Conservation (phyloP, 106 monocot species). For the Allium fistulosum region DNA sequence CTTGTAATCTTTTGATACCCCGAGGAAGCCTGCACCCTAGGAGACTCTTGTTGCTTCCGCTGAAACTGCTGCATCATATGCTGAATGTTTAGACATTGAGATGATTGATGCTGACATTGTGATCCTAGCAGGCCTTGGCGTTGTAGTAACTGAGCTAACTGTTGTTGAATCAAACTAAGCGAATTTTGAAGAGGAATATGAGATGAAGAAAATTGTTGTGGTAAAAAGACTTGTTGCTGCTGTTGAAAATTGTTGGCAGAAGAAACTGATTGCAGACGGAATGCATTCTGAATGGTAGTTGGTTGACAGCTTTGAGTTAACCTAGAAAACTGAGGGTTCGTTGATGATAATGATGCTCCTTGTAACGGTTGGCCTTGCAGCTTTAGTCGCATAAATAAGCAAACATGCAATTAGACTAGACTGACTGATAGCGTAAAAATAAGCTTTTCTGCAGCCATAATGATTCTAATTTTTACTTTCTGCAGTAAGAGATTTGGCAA, state of each 20-base stretch:
- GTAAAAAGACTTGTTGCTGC: slow-evolving; percentile 27
- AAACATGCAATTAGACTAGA: too few species aligned
- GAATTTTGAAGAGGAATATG: slow-evolving; percentile 31
- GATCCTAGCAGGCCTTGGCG: slow-evolving; percentile 40
- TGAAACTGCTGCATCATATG: slow-evolving; percentile 37
- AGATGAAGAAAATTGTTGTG: slow-evolving; percentile 43
- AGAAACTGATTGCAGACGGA: slow-evolving; percentile 43
- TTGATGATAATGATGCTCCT: slow-evolving; percentile 51
- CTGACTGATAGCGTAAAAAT: too few species aligned
- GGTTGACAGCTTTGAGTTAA: slow-evolving; percentile 73
- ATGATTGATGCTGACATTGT: slow-evolving; percentile 34
- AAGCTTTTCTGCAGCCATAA: too few species aligned
- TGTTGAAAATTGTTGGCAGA: slow-evolving; percentile 33
- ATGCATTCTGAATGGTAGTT: slow-evolving; percentile 35
- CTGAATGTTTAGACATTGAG: slow-evolving; percentile 7
- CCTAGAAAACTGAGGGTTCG: slow-evolving; percentile 63
- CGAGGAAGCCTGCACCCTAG: slow-evolving; percentile 33
- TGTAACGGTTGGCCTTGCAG: slow-evolving; percentile 48
- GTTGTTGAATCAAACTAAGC: slow-evolving; percentile 44
- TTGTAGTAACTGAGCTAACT: slow-evolving; percentile 57
- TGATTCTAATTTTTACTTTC: too few species aligned
- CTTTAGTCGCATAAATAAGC: slow-evolving; percentile 31
- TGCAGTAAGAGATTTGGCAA: too few species aligned
- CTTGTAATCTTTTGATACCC: slow-evolving; percentile 35
- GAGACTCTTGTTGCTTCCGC: slow-evolving; percentile 28